Evolutionary conservation across 2,329 filamentous ascomycete genomes (phyloP).

Genomic region (Colletotrichum sp.): DNA sequence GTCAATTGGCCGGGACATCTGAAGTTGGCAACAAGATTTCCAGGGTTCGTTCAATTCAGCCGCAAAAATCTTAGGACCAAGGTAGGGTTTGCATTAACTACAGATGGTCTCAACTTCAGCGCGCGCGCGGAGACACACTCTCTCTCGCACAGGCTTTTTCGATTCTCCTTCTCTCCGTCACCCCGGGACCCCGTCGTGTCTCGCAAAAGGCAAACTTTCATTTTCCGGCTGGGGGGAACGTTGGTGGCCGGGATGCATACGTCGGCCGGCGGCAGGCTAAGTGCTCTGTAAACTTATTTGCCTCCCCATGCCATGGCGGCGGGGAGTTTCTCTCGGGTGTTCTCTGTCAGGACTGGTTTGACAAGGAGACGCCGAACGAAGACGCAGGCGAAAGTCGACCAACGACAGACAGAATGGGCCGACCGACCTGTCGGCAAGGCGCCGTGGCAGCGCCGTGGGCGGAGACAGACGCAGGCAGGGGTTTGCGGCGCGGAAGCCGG

Average conservation of each 20-base stretch:
- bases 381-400: not conserved
- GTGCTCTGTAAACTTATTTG: not conserved
- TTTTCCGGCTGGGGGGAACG: not conserved
- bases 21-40: not conserved
- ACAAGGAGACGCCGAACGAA: not conserved
- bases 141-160: not conserved
- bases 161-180: not conserved
- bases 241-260: not conserved
- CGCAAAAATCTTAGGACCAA: not conserved
- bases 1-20: not conserved
- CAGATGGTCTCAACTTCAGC: constrained; percentile 2
- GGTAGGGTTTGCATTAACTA: not conserved
- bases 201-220: not conserved
- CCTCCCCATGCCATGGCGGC: not conserved
- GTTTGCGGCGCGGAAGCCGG: constrained; percentile 1
- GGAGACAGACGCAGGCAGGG: not conserved
- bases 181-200: not conserved
- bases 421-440: not conserved
- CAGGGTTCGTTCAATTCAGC: not conserved
- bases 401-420: not conserved
- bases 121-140: not conserved
- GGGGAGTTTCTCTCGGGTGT: not conserved
- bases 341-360: not conserved
- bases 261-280: not conserved
- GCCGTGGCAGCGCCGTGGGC: not conserved